Base-by-base conservation (phyloP, 169 alveolate genomes). In the Plasmodium inui region DNA sequence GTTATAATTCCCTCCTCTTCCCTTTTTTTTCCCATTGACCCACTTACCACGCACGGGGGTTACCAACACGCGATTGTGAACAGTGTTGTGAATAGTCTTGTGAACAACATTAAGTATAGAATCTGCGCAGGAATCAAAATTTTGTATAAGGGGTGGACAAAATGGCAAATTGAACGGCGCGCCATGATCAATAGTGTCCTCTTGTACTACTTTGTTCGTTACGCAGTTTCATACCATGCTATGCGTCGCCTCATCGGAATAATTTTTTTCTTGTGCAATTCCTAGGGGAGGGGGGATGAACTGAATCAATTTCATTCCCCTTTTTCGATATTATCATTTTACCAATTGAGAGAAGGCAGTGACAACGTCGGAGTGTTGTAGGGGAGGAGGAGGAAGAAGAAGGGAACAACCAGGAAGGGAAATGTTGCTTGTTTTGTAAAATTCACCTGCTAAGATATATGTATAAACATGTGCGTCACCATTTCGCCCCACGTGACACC, bases 291-390 rank as follows among this genome's bases (percentile, higher is more conserved):
- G 30, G n/a, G 19, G 37, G 30, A 28, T 14, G 30, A 67, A 67
- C 37, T 67, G 39, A 67, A 67, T 67, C 22, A 67, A 28, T 67
- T 67, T n/a, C 76, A 67, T 67, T 67, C 76, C 76, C 76, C 34
- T 22, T 67, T 67, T 67, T 67, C n/a, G 76, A 28, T 7, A 67
- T 67, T 1, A 67, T 9, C 76, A 26, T 67, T 67, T 67, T 67
- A 67, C 37, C 14, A 67, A 3, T 67, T 6, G 37, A 22, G 5
- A 22, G 17, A 26, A 28, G 76, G 76, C 14, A n/a, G 76, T 67
- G 37, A 10, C 37, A 67, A 67, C 76, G 19, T 26, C 37, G 76
- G 37, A 67, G 76, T 67, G 41, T n/a, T 22, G 37, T 67, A 39
- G 6, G 76, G 19, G n/a, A 7, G 37, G n/a, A 7, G 37, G n/a